phyloP scores from a whole-genome alignment of 192 early-diverging fungal genomes.

The Chytriomyces confervae region DNA sequence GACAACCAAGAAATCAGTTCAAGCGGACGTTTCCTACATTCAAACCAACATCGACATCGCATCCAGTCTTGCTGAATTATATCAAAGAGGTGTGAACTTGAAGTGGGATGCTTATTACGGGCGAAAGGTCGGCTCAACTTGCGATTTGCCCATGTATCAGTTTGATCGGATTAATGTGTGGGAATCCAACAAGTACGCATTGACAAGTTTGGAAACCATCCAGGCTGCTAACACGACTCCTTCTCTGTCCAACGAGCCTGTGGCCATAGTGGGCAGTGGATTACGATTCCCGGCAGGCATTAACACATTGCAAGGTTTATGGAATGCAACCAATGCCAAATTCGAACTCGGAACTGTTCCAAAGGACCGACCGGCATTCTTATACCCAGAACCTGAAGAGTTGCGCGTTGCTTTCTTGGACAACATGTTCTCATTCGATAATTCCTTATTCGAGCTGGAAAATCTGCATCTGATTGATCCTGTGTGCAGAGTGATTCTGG shows the following conservation, averaged over 20 bases:
- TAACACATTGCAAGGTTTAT: background rate
- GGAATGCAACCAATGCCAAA: background rate
- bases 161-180: no score
- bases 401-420: background rate
- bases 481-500: background rate
- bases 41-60: background rate
- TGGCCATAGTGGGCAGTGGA: slow-evolving; percentile 9
- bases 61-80: background rate
- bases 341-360: background rate
- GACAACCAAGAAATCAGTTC: background rate
- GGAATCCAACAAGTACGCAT: no score
- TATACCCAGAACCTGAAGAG: background rate
- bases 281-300: slow-evolving; percentile 6
- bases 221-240: no score
- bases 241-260: no score
- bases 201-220: no score
- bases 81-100: background rate
- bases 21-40: background rate
- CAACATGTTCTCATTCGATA: background rate
- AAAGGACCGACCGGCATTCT: background rate
- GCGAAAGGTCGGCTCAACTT: no score
- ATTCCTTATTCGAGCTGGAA: background rate
- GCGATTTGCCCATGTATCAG: no score
- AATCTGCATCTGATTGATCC: background rate
- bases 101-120: background rate